These are phyloP conservation scores for Histomonas meleagridis DNA, from an alignment of 208 protist genomes.

Conservation along the genomic window DNA sequence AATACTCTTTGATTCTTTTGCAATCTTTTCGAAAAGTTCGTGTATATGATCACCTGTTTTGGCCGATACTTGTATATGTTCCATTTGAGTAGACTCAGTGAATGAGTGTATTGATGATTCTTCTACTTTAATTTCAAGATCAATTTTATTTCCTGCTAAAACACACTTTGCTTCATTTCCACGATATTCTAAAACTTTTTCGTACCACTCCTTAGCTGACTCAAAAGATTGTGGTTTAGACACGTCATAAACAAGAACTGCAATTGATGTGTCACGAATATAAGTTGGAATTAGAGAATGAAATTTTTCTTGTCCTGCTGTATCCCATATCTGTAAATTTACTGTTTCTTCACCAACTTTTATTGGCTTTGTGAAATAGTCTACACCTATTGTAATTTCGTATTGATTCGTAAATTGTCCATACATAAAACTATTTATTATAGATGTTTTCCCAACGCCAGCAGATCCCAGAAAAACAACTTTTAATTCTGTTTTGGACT, in stretches of 20 bases:
- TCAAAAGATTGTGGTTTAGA: slow-evolving; percentile 31
- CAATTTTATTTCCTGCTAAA: slow-evolving; percentile 22
- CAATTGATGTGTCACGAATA: slow-evolving; percentile 40
- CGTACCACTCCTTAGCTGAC: not conserved
- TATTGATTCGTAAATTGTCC: not conserved
- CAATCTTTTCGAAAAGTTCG: not conserved
- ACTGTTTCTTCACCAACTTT: not conserved
- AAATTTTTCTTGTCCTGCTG: slow-evolving; percentile 34
- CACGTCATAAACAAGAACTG: slow-evolving; percentile 55
- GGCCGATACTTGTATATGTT: not conserved
- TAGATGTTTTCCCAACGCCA: slow-evolving; percentile 20
- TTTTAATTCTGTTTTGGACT: too few relatives aligned
- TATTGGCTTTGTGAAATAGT: slow-evolving; percentile 28
- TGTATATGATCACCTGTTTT: not conserved
- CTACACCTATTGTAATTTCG: not conserved
- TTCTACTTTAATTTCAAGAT: not conserved
- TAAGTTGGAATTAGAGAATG: not conserved
- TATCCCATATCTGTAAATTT: slow-evolving; percentile 36
- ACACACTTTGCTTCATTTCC: not conserved
- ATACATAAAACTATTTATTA: slow-evolving; percentile 23
- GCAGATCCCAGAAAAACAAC: not conserved
- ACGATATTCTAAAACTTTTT: not conserved
- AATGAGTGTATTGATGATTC: not conserved
- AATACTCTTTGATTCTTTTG: not conserved
- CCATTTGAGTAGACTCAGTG: not conserved